Conservation (phyloP, 768 basidiomycete species). For the Lyophyllum shimeji region DNA sequence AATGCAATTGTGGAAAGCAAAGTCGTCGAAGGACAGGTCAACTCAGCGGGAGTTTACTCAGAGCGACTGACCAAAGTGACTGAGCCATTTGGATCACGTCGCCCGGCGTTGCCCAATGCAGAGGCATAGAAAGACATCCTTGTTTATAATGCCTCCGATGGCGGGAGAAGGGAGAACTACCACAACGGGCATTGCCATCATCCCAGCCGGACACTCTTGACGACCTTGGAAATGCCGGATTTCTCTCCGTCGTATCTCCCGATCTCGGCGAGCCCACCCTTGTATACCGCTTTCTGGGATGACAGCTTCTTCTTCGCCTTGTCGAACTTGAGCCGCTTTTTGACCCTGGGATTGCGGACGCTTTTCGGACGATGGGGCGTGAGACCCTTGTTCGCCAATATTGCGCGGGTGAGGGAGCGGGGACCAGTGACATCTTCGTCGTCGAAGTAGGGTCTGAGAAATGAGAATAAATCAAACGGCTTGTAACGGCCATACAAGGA, state of each 20-base stretch:
- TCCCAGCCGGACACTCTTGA: slow-evolving; percentile 80
- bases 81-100: not conserved
- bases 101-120: not conserved
- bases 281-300: slow-evolving; percentile 91
- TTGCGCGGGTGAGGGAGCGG: slow-evolving; percentile 85
- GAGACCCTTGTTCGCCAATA: slow-evolving; percentile 91
- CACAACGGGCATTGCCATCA: slow-evolving; percentile 26
- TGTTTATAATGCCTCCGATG: not conserved
- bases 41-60: not conserved
- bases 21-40: not conserved
- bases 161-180: not conserved
- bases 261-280: slow-evolving; percentile 72
- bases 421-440: slow-evolving; percentile 59
- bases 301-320: slow-evolving; percentile 92
- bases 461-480: slow-evolving; percentile 7
- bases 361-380: slow-evolving; percentile 87
- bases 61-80: not conserved
- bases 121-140: not conserved
- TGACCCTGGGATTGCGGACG: slow-evolving; percentile 95
- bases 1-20: not conserved
- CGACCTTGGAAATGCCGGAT: slow-evolving; percentile 87
- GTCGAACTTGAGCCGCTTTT: slow-evolving; percentile 92
- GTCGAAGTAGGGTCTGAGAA: slow-evolving; percentile 27
- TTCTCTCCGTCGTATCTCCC: slow-evolving; percentile 87
- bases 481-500: not conserved